A percentile compares a stretch with the other conserved stretches of the same genome.
phyloP scores from a whole-genome alignment of 768 basidiomycete genomes.

The Strobilomyces confusus region DNA sequence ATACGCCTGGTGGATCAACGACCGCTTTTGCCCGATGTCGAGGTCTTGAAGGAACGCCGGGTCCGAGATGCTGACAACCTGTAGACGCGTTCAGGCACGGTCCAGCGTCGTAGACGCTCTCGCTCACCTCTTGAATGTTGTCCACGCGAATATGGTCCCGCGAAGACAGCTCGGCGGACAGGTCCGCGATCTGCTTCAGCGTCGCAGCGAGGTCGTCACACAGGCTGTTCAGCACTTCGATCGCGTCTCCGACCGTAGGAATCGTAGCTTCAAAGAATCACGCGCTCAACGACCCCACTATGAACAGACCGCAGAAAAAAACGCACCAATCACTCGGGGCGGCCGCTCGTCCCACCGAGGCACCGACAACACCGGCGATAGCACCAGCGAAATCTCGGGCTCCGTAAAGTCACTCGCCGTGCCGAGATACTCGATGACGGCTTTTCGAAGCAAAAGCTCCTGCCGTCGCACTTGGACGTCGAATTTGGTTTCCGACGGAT shows the following conservation, averaged over 20 bases:
- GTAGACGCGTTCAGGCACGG: not conserved
- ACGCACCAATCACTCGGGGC: constrained; percentile 55
- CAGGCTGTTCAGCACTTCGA: constrained; percentile 62
- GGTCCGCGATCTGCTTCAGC: constrained; percentile 61
- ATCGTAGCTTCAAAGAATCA: constrained; percentile 51
- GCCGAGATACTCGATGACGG: constrained; percentile 64
- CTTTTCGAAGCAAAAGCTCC: constrained; percentile 57
- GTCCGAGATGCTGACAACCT: constrained; percentile 53
- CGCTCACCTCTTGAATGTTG: constrained; percentile 60
- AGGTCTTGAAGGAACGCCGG: constrained; percentile 58
- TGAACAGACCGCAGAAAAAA: not conserved
- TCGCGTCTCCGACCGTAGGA: constrained; percentile 70
- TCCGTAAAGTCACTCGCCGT: constrained; percentile 75
- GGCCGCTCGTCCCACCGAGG: constrained; percentile 56
- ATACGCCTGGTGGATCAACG: constrained; percentile 61
- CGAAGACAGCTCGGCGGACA: constrained; percentile 69
- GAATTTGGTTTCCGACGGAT: constrained; percentile 54
- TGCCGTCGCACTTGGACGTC: constrained; percentile 51
- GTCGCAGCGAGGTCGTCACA: constrained; percentile 56
- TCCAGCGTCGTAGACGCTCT: constrained; percentile 7
- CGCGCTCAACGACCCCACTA: not conserved
- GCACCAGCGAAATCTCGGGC: constrained; percentile 64
- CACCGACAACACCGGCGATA: constrained; percentile 62
- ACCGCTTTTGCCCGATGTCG: constrained; percentile 64
- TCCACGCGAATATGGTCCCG: constrained; percentile 68